Evolutionary conservation across 768 basidiomycete species (phyloP).

Genomic region (Amanita subjunquillea): DNA sequence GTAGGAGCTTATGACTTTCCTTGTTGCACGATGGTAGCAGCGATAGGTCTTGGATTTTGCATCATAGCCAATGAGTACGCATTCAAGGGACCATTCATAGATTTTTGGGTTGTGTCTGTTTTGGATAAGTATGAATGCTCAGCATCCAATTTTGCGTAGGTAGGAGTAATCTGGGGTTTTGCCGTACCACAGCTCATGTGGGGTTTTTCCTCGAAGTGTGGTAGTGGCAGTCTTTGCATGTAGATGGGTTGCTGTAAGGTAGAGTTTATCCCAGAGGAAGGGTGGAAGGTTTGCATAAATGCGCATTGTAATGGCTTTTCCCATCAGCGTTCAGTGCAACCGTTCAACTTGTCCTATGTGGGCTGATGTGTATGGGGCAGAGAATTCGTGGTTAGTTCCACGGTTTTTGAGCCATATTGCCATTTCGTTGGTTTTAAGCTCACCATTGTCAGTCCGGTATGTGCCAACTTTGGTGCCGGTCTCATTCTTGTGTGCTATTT

Average conservation of each 20-base stretch:
- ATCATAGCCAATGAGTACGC: not conserved
- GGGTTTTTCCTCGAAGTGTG: conserved; percentile 8
- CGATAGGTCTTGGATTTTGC: not conserved
- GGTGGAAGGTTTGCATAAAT: not conserved
- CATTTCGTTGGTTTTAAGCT: conserved; percentile 14
- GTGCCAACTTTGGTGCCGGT: conserved; percentile 10
- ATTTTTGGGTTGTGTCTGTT: conserved; percentile 16
- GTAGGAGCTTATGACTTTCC: not conserved
- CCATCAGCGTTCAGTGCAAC: not conserved
- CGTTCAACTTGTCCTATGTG: not conserved
- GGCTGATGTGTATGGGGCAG: not conserved
- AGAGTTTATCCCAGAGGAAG: not conserved
- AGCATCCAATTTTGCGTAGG: conserved; percentile 19
- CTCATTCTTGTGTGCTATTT: conserved; percentile 11
- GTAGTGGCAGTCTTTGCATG: not conserved
- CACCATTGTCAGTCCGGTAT: conserved; percentile 12
- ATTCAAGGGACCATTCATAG: not conserved
- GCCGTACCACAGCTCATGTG: conserved; percentile 11
- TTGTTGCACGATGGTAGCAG: not conserved
- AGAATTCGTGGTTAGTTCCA: not conserved
- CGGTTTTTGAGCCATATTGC: conserved; percentile 8
- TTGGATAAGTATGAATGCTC: conserved; percentile 15
- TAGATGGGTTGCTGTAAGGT: not conserved
- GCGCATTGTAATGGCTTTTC: not conserved
- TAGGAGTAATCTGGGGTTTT: conserved; percentile 15